Evolutionary conservation across 169 alveolate species (phyloP).

Genomic region (Cryptosporidium sp.): DNA sequence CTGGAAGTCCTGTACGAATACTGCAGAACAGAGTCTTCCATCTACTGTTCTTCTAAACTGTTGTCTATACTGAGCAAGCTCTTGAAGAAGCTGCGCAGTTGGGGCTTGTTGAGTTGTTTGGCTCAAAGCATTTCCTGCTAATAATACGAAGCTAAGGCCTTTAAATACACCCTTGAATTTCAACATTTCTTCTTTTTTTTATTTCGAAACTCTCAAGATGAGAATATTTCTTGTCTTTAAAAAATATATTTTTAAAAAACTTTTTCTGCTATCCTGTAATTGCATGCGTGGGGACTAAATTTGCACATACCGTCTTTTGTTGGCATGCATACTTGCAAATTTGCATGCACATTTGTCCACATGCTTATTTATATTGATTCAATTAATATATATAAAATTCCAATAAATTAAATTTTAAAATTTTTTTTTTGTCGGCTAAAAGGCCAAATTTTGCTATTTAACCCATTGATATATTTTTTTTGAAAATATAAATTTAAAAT

Average conservation of each 20-base stretch:
- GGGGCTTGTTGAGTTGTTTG: slow-evolving; percentile 72
- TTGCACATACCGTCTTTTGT: slow-evolving; percentile 47
- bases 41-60: slow-evolving; percentile 88
- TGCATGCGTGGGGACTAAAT: slow-evolving; percentile 45
- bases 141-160: slow-evolving; percentile 32
- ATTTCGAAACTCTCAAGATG: slow-evolving; percentile 25
- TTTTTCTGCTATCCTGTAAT: background rate
- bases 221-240: slow-evolving; percentile 31
- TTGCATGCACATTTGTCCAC: slow-evolving; percentile 51
- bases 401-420: background rate
- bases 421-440: background rate
- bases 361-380: background rate
- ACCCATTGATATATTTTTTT: background rate
- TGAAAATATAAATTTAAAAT: no score
- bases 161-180: slow-evolving; percentile 25
- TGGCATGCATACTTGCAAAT: slow-evolving; percentile 56
- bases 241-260: slow-evolving; percentile 5
- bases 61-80: slow-evolving; percentile 87
- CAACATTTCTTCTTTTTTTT: slow-evolving; percentile 44
- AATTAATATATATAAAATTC: background rate
- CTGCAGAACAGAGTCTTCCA: slow-evolving; percentile 91
- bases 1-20: slow-evolving; percentile 89
- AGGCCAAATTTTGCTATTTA: no score
- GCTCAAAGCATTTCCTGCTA: slow-evolving; percentile 24
- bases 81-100: slow-evolving; percentile 65